Base-by-base conservation (phyloP, 2,329 filamentous ascomycete genomes). In the Aspergillus transmontanensis region DNA sequence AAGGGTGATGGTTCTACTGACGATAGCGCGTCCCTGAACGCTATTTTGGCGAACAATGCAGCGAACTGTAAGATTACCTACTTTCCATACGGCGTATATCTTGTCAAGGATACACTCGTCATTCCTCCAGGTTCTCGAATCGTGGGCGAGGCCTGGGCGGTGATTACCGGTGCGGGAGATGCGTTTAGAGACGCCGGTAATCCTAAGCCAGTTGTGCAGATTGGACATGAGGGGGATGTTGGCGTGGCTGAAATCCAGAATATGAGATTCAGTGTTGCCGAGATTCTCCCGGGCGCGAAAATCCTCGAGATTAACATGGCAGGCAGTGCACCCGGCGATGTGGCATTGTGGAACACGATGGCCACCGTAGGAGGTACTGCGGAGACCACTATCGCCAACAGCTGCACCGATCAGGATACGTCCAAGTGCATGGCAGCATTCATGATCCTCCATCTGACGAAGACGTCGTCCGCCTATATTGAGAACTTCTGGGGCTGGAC, bases 401-500 rank as follows among this genome's bases (percentile, higher is more conserved):
- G 69, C 5, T 84, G 83, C 64, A 71, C 68, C 1, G 70, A 66
- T 6, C 70, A 71, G 57, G 69, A 77, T 57, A 73, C 79, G 0
- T 73, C 71, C 36, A 65, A 75, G 45, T 85, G 84, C 72, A 83
- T 81, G 71, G 84, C 81, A 1, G 82, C 83, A 0, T 84, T 80
- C 60, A 73, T 81, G 39, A 72, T 85, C 59, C 75, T 88, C 56
- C 85, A 88, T 67, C 75, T 87, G 21, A 82, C 82, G 0, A 62
- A 75, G 14, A 75, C 72, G 0, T 79, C 81, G 0, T 81, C 82
- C 1, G 81, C 80, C 4, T 87, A 87, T 65, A 77, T 86, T 48
- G 85, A 88, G 70, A 86, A 87, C 67, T 75, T 82, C 60, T 82
- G 82, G 82, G 72, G 79, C 4, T 84, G 82, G 82, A 83, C 78